Evolutionary conservation across 352 stramenopile genomes (phyloP), one percentile per base, ranked within the genome.

Genomic region (Pythium brassicae): DNA sequence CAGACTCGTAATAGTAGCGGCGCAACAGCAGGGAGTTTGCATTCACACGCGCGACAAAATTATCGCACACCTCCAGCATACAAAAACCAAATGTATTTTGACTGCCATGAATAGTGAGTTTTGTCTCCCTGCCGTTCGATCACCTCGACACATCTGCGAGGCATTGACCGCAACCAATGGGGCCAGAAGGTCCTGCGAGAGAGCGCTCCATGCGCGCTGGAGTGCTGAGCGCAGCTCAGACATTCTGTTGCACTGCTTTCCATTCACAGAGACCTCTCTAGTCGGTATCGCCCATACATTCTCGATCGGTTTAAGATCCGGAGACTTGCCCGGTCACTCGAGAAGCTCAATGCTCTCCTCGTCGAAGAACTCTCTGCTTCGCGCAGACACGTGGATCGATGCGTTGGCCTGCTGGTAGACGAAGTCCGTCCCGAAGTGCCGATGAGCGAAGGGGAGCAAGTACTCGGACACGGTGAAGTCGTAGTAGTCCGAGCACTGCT

Each of bases 321-420:
- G 51, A 17, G 60, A 66, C 22, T 35, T 27, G 5, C 46, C 23
- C n/a, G 53, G 60, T 23, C 60, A 62, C 15, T 66, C 51, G 34
- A 66, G 20, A 5, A 61, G 17, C 32, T 48, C n/a, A 20, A 66
- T 44, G 3, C 23, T 29, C 25, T 49, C 47, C 6, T 66, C 47
- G 3, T 15, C 19, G 27, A 66, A 58, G 40, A 66, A 58, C 19
- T n/a, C 39, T 39, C 22, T 54, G 15, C 34, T 62, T 27, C 9
- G 14, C 19, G 29, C 23, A 11, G 60, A 57, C 11, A 37, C 19
- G 49, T 66, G 60, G 34, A 66, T 66, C 9, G 19, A 43, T 3
- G 60, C 60, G 9, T 66, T 66, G 40, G 62, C 53, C 27, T 62
- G 54, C 20, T 62, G 53, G 14, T 58, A 66, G 25, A 66, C 40